A percentile compares a stretch with the other conserved stretches of the same genome.
phyloP scores from a whole-genome alignment of 768 basidiomycete genomes.

The Phanerochaete carnosa region DNA sequence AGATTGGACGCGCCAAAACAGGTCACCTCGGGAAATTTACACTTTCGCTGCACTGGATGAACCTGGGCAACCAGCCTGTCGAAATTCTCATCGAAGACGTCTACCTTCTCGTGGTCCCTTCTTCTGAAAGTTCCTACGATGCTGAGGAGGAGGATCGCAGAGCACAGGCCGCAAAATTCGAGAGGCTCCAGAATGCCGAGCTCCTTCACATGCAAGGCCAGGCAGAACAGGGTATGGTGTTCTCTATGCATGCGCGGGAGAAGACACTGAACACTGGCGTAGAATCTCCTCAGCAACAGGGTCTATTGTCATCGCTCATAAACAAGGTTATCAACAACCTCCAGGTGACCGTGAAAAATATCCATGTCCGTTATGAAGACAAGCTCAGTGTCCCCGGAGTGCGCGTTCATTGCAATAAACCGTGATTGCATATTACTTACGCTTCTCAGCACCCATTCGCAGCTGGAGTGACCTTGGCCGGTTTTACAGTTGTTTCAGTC shows the following conservation, averaged over 20 bases:
- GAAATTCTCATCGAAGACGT: conserved; percentile 92
- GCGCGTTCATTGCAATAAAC: conserved; percentile 26
- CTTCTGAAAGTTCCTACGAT: conserved; percentile 63
- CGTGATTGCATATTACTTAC: neutral
- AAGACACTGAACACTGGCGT: conserved; percentile 10
- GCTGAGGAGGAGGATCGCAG: conserved; percentile 83
- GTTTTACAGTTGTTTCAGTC: conserved; percentile 87
- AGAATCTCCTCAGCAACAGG: conserved; percentile 76
- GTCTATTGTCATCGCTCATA: conserved; percentile 76
- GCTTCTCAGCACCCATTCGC: conserved; percentile 86
- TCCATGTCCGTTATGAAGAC: conserved; percentile 97
- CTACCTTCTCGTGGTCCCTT: conserved; percentile 88
- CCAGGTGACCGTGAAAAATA: conserved; percentile 92
- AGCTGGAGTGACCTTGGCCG: conserved; percentile 81
- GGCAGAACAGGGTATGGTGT: conserved; percentile 48
- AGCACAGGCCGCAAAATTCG: conserved; percentile 81
- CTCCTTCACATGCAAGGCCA: conserved; percentile 65
- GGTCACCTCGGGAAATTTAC: conserved; percentile 87
- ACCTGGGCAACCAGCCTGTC: conserved; percentile 84
- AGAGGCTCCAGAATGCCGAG: conserved; percentile 88
- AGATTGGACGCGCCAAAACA: conserved; percentile 22
- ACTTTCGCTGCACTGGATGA: conserved; percentile 85
- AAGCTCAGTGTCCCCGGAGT: conserved; percentile 90
- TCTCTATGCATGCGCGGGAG: conserved; percentile 5
- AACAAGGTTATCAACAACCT: conserved; percentile 93